Evolutionary conservation across 257 asterid species (phyloP), one percentile per base, ranked within the genome.

Genomic region (Gentiana dahurica): DNA sequence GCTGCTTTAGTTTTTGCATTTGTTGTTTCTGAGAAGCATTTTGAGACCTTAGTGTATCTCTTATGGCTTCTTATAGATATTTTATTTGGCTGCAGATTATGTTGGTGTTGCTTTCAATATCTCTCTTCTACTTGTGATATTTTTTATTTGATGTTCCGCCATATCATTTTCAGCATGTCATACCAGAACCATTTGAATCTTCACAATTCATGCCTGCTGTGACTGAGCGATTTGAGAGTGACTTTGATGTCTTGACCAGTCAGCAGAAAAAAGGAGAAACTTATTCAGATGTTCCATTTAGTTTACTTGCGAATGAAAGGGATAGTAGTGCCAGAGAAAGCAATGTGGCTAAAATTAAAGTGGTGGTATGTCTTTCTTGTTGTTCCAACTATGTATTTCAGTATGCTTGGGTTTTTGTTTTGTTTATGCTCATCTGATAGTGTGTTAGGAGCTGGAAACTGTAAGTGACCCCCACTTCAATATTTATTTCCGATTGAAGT

Each of bases 331-430:
- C 92, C 43, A 82, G 89, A 81, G 98, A 91, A 77, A 91, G 77
- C 71, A 92, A 83, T 55, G 91, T 92, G 60, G 99, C 99, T 45
- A 92, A 85, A 79, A 92, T 88, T 72, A 83, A 82, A 86, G 99
- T 88, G 53, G 95, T 92, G 95, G 97, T 92, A 80, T 53, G 94
- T 61, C 54, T 12, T 46, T 61, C 24, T 10, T 53, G 34, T 60
- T 53, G 46, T 2, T 39, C 6, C 8, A 34, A 33, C 41, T 39
- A 35, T 49, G 32, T 39, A 8, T 56, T 37, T 36, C 6, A 13
- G 4, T 32, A 33, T 43, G 44, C 44, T 39, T 39, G 44, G 44
- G 44, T 39, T 39, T 39, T 39, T 24, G 44, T 39, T 39, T 39
- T 7, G 6, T 5, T 41, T 41, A 41, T 41, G 46, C 46, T 4